Evolutionary conservation across 208 protist genomes (phyloP), one percentile per base, ranked within the genome.

Genomic region (Herpetomonas muscarum): DNA sequence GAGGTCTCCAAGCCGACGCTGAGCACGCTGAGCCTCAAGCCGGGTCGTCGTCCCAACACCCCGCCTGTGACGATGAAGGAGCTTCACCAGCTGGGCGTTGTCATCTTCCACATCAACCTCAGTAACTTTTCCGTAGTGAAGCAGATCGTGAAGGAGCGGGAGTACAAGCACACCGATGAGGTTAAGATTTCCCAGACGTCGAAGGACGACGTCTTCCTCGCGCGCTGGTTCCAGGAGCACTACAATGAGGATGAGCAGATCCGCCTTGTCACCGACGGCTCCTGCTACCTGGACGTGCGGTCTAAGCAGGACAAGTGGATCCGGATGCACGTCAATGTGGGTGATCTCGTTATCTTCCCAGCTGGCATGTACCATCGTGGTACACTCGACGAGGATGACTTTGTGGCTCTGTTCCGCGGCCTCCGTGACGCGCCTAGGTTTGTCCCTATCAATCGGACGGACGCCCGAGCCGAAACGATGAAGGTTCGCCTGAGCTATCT

Each of bases 221-320:
- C 90, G 39, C 78, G 82, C n/a, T 97, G 87, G 85, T 97, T 85
- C 59, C 78, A 91, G 51, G 93, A 97, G 70, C 94, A 98, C 66
- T 89, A 91, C 64, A 89, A 94, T 50, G 92, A 96, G 46, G 92
- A 97, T 64, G 93, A 98, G 63, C 85, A 98, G 61, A 66, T 97
- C 26, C 87, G 93, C 10, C 73, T 95, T 31, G 69, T 96, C 1
- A 74, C 85, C 34, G 93, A 95, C 52, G 94, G 94, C 19, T 92
- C 81, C 10, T 96, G 85, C 48, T 97, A 82, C 64, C 82, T 97
- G 64, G 94, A 98, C 70, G 76, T 97, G 7, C 85, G 94, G 36
- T 81, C 84, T 19, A 85, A 88, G 60, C 70, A 92, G 41, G 94
- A 98, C 63, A 82, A 85, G 64, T 98, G 94, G 93, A 95, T 97